Evolutionary conservation across 2,329 filamentous ascomycete species (phyloP), one percentile per base, ranked within the genome.

Genomic region (Ophiocordyceps unilateralis): DNA sequence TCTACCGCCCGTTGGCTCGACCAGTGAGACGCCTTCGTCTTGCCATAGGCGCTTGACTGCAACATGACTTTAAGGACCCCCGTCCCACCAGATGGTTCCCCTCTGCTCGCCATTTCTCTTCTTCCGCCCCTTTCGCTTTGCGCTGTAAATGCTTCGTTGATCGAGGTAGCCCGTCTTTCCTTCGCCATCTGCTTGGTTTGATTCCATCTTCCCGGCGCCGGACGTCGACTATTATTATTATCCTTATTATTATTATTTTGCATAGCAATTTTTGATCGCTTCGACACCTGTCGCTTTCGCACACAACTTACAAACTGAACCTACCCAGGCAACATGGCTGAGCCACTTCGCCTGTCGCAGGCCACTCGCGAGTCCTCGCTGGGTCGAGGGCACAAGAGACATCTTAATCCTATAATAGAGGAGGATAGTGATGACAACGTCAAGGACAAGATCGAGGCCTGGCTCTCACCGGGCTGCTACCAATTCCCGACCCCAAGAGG

Each of bases 401-500:
- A 55, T 48, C 73, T 78, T 76, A 77, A 77, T 75, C 73, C 74
- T 48, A 77, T 78, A 74, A 72, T 76, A 53, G 74, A 78, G 55
- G 73, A 74, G 55, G 64, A 68, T 48, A 58, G 59, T 46, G 67
- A 69, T 43, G 60, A 64, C 4, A 17, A 49, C 53, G 54, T 23
- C 53, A 54, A 40, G 46, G 40, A 41, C 53, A 72, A 69, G 55
- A 69, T 75, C 49, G 64, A 71, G 49, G 67, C 71, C 48, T 77
- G 73, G 74, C 57, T 76, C 38, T 74, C 72, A 38, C 74, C 74
- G 38, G 60, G 68, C 58, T 74, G 69, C 56, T 72, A 74, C 51
- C 70, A 84, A 56, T 85, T 85, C 55, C 81, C 80, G 37, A 83
- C 80, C 9, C 80, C 81, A n/a, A 69, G 76, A 52, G 80, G 78